Conservation (phyloP, 2,329 filamentous ascomycete genomes). For the Penicillium thymicola region DNA sequence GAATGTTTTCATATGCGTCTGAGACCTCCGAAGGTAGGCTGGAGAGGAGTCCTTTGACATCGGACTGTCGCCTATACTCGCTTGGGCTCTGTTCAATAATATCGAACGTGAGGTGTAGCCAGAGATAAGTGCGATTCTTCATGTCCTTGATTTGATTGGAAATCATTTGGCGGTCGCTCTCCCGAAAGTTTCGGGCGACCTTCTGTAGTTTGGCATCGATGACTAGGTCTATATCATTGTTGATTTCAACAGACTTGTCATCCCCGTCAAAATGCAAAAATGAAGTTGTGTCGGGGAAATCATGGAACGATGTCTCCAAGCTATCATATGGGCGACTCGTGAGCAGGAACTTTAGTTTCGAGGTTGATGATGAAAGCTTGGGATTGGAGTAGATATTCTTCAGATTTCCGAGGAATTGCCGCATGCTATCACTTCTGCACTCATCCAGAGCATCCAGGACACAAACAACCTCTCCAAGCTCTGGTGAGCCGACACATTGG, state of each 20-base stretch:
- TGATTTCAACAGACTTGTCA: not conserved
- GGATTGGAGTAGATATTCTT: not conserved
- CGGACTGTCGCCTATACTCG: not conserved
- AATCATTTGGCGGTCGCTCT: not conserved
- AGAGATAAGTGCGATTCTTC: not conserved
- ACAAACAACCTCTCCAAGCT: not conserved
- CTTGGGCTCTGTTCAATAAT: not conserved
- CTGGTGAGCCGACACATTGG: not conserved
- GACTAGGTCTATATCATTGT: not conserved
- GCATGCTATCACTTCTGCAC: not conserved
- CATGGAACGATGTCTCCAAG: not conserved
- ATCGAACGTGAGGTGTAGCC: not conserved
- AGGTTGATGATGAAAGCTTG: not conserved
- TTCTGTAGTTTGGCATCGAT: not conserved
- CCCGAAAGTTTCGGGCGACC: not conserved
- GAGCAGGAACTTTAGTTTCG: not conserved
- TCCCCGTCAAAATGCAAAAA: not conserved
- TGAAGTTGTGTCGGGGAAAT: not conserved
- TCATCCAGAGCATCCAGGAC: not conserved
- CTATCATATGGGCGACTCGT: not conserved
- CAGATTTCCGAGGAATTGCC: not conserved
- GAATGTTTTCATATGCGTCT: not conserved
- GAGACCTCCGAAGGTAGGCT: not conserved
- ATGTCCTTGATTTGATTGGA: not conserved
- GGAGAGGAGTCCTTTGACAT: not conserved